Base-by-base conservation (phyloP, 805 yeast species). In the Pichia thaimueangensis region DNA sequence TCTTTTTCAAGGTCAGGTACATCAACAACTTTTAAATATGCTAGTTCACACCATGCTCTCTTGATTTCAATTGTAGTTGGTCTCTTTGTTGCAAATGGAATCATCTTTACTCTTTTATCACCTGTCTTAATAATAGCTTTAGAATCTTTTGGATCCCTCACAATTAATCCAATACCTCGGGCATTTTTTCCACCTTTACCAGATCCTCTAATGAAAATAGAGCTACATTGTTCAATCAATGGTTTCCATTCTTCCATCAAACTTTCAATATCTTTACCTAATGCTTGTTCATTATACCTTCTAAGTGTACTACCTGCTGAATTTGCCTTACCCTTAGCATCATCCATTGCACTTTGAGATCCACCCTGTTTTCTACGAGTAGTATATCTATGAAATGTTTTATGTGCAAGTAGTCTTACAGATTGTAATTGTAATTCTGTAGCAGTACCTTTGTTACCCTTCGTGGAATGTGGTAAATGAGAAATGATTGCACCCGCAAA, bases 361-460 rank as follows among this genome's bases (percentile, higher is more conserved):
- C 98, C 98, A 69, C 98, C 98, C 62, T 93, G 98, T 57, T 93
- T 93, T 50, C 96, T 74, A 67, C 98, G 79, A 1, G 97, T 88
- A 2, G 98, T 93, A 57, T 93, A 93, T 51, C 97, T 71, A 60
- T 91, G 98, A 61, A 86, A 86, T 0, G 97, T 84, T 55, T 88
- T 91, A 45, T 87, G 86, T 15, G 69, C 82, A 3, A 88, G 40
- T 8, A 89, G 60, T 38, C 70, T 74, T 16, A 82, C 94, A 15
- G 76, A 73, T 59, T 80, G 86, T 42, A 75, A 78, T 34, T 72
- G 67, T n/a, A 73, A 57, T 12, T 73, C 70, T 41, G 67, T 74
- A 27, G 69, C 65, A 31, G 69, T 64, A 17, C 69, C 73, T 6
- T 69, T 66, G 48, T 78, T 78, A 3, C 87, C 86, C 49, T 73